Evolutionary conservation across 2,329 filamentous ascomycete species (phyloP).

Genomic region (Penicillium sp.): DNA sequence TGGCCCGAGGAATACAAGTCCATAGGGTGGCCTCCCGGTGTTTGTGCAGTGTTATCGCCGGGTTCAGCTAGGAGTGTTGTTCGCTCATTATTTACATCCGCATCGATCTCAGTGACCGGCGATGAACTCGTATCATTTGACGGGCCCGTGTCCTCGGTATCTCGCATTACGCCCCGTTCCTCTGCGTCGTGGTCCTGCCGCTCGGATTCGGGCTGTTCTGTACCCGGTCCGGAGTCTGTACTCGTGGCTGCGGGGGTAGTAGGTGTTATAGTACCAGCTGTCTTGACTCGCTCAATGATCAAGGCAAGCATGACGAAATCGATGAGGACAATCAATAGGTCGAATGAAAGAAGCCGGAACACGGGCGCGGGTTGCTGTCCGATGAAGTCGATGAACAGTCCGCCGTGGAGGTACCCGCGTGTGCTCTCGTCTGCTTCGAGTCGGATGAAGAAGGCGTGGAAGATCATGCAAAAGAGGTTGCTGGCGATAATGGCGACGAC

Average conservation of each 20-base stretch:
- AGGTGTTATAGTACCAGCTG: conserved; percentile 31
- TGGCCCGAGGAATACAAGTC: conserved; percentile 38
- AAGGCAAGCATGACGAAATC: conserved; percentile 56
- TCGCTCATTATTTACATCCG: conserved; percentile 26
- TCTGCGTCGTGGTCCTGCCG: conserved; percentile 55
- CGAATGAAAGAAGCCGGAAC: conserved; percentile 49
- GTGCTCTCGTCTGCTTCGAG: conserved; percentile 50
- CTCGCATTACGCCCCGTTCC: conserved; percentile 52
- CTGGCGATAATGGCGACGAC: conserved; percentile 51
- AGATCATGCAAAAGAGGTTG: conserved; percentile 53
- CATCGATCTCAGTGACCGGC: conserved; percentile 11
- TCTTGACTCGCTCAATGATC: conserved; percentile 48
- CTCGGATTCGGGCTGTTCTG: conserved; percentile 11
- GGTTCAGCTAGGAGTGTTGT: conserved; percentile 35
- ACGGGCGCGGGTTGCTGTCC: conserved; percentile 56
- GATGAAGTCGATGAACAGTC: conserved; percentile 60
- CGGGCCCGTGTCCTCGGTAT: conserved; percentile 30
- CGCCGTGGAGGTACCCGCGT: conserved; percentile 56
- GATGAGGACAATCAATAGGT: conserved; percentile 50
- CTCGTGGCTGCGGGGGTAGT: conserved; percentile 7
- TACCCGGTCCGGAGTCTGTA: conserved; percentile 21
- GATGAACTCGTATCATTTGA: conserved; percentile 35
- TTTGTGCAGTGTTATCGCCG: conserved; percentile 19
- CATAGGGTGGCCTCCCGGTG: conserved; percentile 32
- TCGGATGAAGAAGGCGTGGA: conserved; percentile 52